Evolutionary conservation across 306 rosid genomes (phyloP).

Genomic region (Cicer yamashitae): DNA sequence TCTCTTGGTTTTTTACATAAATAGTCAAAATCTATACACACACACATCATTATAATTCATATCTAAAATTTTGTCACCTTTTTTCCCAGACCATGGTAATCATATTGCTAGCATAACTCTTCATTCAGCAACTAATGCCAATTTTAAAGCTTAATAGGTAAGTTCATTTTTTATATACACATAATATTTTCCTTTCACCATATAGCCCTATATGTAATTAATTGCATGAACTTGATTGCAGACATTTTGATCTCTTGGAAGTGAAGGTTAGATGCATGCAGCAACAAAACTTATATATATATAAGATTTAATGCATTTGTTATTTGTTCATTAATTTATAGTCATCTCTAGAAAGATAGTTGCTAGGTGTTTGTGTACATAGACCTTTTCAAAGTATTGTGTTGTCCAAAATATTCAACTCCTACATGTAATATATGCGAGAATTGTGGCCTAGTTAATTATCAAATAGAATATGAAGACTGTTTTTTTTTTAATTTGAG

Average conservation of each 20-base stretch:
- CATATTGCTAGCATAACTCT: slow-evolving; percentile 32
- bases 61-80: slow-evolving; percentile 5
- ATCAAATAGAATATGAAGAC: not conserved
- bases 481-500: too few species aligned
- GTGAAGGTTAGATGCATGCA: not conserved
- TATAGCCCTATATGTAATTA: not conserved
- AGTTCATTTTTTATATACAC: slow-evolving; percentile 1
- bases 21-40: not conserved
- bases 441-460: not conserved
- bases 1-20: not conserved
- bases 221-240: not conserved
- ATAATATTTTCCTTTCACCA: not conserved
- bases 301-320: slow-evolving; percentile 20
- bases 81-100: slow-evolving; percentile 40
- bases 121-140: slow-evolving; percentile 40
- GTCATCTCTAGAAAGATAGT: not conserved
- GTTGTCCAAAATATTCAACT: not conserved
- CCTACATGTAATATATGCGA: not conserved
- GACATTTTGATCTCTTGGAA: slow-evolving; percentile 16
- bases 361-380: slow-evolving; percentile 4
- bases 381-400: not conserved
- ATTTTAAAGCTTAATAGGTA: slow-evolving; percentile 49
- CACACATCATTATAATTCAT: not conserved
- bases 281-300: not conserved
- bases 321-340: slow-evolving; percentile 20